Base-by-base conservation (phyloP, 139 green algal genomes). In the Nannochloris sp. region DNA sequence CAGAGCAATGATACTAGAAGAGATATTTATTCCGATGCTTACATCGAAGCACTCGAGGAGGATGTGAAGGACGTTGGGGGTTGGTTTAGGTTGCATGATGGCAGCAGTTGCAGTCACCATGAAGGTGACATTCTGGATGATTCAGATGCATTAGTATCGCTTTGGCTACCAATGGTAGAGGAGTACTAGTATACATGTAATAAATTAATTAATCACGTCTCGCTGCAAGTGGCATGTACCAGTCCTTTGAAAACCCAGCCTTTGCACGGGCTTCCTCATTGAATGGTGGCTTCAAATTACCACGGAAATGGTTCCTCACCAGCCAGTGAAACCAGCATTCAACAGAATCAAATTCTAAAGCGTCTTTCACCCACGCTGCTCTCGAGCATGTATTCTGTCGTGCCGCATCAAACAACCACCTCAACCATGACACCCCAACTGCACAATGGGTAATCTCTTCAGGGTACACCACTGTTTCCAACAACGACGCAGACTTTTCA, bases 381-480 rank as follows among this genome's bases (percentile, higher is more conserved):
- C 20, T 14, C 16, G 8, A 26, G 28, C n/a, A 53, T 17, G 29
- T n/a, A 20, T 43, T 29, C 31, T 37, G 49, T 46, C 46, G 33
- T 17, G 80, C 76, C 0, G 68, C 46, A 6, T 50, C 60, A 45
- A 88, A 71, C 51, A 95, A 68, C 59, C 88, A 82, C 36, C 26
- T 78, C 5, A 96, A 80, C 87, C 87, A 96, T 8, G 76, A 62
- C 26, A 93, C 81, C 0, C 91, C 91, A 6, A 90, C 89, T 0
- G 74, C 84, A 71, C 87, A 95, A 72, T 97, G 91, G 2, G 73
- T 83, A 23, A 97, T 69, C 67, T 97, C 90, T 76, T 96, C 91
- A 9, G 82, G 74, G 59, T 92, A 94, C 3, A 97, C 82, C 0
- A 87, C 65, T 3, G 78, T 46, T 71, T 90, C 73, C 40, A 96